Evolutionary conservation across 2,329 filamentous ascomycete genomes (phyloP).

Genomic region (Periconia macrospinosa): DNA sequence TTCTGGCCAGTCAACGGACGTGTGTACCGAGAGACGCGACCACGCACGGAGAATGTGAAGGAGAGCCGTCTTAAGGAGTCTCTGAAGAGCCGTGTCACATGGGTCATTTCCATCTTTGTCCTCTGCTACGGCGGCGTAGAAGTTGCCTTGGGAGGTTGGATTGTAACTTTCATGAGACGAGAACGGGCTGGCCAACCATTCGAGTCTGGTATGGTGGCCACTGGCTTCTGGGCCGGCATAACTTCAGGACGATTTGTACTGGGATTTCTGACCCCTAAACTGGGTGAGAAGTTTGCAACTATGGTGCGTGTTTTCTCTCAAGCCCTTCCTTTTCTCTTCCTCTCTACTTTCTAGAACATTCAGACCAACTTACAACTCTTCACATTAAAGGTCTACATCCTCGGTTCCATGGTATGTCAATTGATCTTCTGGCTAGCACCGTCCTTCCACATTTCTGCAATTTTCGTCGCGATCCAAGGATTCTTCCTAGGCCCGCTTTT

Average conservation of each 20-base stretch:
- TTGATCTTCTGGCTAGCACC: slow-evolving; percentile 79
- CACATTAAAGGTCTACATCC: slow-evolving; percentile 57
- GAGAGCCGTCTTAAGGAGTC: slow-evolving; percentile 53
- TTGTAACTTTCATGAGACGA: slow-evolving; percentile 79
- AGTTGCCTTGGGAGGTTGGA: slow-evolving; percentile 74
- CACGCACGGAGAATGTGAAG: slow-evolving; percentile 40
- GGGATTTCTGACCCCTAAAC: slow-evolving; percentile 71
- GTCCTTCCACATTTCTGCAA: slow-evolving; percentile 68
- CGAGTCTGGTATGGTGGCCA: slow-evolving; percentile 70
- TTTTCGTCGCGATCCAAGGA: slow-evolving; percentile 70
- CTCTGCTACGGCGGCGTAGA: slow-evolving; percentile 77
- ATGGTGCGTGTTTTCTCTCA: slow-evolving; percentile 24
- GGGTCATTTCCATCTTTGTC: slow-evolving; percentile 71
- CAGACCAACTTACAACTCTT: neutral
- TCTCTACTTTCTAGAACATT: slow-evolving; percentile 29
- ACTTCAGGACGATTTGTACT: slow-evolving; percentile 71
- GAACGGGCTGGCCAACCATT: slow-evolving; percentile 70
- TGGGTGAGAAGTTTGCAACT: slow-evolving; percentile 66
- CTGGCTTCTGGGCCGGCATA: slow-evolving; percentile 80
- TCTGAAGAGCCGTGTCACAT: slow-evolving; percentile 58
- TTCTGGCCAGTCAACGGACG: slow-evolving; percentile 65
- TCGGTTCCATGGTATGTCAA: slow-evolving; percentile 62
- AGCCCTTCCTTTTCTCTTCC: neutral
- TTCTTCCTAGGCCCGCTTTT: slow-evolving; percentile 80
- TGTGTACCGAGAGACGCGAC: slow-evolving; percentile 55